A percentile compares a stretch with the other conserved stretches of the same genome.
phyloP scores from a whole-genome alignment of 768 basidiomycete genomes.

The Mycena olivaceomarginata region DNA sequence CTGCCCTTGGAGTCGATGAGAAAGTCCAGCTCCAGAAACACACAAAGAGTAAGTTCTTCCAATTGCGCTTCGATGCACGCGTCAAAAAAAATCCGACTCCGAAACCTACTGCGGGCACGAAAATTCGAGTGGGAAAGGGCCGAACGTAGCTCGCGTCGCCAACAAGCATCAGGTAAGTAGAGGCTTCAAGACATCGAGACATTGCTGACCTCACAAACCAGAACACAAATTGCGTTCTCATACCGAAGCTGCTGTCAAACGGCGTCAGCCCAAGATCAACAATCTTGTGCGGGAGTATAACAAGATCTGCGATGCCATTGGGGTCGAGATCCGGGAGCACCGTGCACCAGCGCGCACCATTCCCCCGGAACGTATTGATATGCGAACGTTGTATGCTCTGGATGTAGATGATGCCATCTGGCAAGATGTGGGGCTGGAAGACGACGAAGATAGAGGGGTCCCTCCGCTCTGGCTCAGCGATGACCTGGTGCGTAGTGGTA shows the following conservation, averaged over 20 bases:
- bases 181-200: too few species aligned
- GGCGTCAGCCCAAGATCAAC: constrained; percentile 52
- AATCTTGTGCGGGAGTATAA: constrained; percentile 52
- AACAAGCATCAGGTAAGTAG: constrained; percentile 41
- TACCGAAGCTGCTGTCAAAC: constrained; percentile 46
- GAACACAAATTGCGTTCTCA: constrained; percentile 53
- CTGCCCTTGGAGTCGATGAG: constrained; percentile 5
- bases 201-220: background rate
- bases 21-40: constrained; percentile 33
- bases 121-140: constrained; percentile 54
- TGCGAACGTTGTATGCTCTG: constrained; percentile 50
- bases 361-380: constrained; percentile 47
- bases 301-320: constrained; percentile 49
- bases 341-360: constrained; percentile 49
- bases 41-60: constrained; percentile 41
- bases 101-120: constrained; percentile 42
- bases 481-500: background rate
- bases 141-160: constrained; percentile 42
- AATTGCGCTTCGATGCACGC: constrained; percentile 46
- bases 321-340: constrained; percentile 38
- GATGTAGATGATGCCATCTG: constrained; percentile 62
- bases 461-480: constrained; percentile 7
- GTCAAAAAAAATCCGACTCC: constrained; percentile 51
- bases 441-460: constrained; percentile 40
- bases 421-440: constrained; percentile 55